These are phyloP conservation scores for Lunularia cruciata DNA, from an alignment of 225 moss, liverwort and hornwort species.

Conservation along the genomic window DNA sequence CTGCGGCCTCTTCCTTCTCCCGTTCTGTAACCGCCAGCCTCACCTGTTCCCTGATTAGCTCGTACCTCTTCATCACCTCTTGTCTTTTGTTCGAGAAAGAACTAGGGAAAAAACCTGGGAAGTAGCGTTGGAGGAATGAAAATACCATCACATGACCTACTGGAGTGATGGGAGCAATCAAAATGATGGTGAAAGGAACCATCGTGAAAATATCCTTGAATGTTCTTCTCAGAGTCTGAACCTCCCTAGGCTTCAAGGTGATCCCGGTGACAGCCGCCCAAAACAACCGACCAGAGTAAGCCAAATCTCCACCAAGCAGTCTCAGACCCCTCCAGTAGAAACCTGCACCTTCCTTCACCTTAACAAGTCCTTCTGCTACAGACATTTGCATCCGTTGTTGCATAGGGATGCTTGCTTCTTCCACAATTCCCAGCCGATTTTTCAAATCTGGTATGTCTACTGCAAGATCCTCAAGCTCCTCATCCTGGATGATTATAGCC, in stretches of 20 bases:
- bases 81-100: constrained; percentile 53
- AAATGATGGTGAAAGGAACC: constrained; percentile 55
- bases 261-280: constrained; percentile 52
- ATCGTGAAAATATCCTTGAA: constrained; percentile 49
- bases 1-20: constrained; percentile 56
- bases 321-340: constrained; percentile 54
- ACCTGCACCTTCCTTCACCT: constrained; percentile 49
- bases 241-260: constrained; percentile 54
- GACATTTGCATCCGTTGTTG: constrained; percentile 42
- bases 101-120: constrained; percentile 56
- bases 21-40: constrained; percentile 48
- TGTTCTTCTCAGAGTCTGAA: constrained; percentile 50
- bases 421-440: constrained; percentile 50
- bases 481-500: constrained; percentile 52
- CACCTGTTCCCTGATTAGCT: constrained; percentile 52
- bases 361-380: constrained; percentile 24
- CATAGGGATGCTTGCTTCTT: constrained; percentile 51
- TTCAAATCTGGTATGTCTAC: constrained; percentile 54
- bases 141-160: constrained; percentile 58
- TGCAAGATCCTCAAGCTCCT: constrained; percentile 54
- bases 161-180: constrained; percentile 53
- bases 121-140: constrained; percentile 58
- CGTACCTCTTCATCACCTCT: constrained; percentile 58
- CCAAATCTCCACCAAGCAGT: constrained; percentile 53
- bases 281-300: constrained; percentile 45